Evolutionary conservation across 202 grass and related monocot species (phyloP).

Genomic region (Dendrocalamus latiflorus): DNA sequence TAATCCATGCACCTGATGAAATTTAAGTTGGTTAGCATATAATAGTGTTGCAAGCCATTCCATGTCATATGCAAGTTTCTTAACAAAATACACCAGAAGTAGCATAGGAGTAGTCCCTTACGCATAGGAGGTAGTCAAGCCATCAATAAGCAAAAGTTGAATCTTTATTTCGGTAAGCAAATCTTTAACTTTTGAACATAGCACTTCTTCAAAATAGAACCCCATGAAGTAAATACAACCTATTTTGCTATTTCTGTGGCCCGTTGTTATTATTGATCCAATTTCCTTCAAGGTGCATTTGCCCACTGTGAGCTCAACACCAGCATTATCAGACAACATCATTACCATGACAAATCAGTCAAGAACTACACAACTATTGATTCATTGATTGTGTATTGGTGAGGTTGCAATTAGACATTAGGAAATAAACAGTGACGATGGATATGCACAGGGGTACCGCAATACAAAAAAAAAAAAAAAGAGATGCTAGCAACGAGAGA

Average conservation of each 20-base stretch:
- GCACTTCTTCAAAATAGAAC: neutral
- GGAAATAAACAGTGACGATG: neutral
- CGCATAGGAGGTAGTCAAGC: neutral
- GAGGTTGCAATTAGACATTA: neutral
- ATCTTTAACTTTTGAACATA: neutral
- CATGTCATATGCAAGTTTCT: neutral
- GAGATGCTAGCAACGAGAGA: neutral
- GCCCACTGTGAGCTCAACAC: neutral
- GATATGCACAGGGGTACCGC: neutral
- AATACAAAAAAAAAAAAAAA: neutral
- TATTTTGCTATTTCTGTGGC: neutral
- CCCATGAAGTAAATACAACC: neutral
- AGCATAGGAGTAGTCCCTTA: neutral
- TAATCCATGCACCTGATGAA: constrained; percentile 78
- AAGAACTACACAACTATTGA: neutral
- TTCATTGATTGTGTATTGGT: neutral
- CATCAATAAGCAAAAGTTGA: neutral
- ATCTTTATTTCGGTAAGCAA: neutral
- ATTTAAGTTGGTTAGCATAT: constrained; percentile 12
- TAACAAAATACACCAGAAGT: neutral
- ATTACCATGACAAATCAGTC: neutral
- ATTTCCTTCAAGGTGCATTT: neutral
- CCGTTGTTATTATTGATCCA: neutral
- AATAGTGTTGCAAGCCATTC: neutral
- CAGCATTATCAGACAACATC: neutral